A percentile compares a stretch with the other conserved stretches of the same genome.
Conservation (phyloP, 306 rosid genomes). For the Arachis stenosperma region DNA sequence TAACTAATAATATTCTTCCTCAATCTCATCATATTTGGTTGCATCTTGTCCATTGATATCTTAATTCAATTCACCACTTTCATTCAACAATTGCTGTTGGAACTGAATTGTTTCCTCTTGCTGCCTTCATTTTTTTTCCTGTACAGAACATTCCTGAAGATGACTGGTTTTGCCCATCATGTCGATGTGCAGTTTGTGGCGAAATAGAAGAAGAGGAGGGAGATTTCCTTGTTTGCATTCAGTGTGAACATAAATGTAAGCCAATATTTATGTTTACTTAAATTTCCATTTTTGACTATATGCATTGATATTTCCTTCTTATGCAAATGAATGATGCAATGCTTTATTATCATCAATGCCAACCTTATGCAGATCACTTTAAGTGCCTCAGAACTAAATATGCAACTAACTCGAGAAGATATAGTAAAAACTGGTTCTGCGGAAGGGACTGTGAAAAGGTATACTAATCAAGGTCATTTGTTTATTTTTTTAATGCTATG, state of each 20-base stretch:
- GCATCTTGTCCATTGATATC: neutral
- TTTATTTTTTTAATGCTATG: neutral
- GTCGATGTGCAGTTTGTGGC: constrained; percentile 73
- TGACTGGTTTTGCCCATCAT: constrained; percentile 90
- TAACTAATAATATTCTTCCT: constrained; percentile 42
- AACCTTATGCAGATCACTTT: constrained; percentile 67
- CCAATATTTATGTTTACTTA: constrained; percentile 23
- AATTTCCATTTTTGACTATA: constrained; percentile 15
- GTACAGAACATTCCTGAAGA: constrained; percentile 80
- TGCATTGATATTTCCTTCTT: constrained; percentile 3
- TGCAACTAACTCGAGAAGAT: constrained; percentile 31
- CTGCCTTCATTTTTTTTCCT: constrained; percentile 32
- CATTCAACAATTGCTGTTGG: constrained; percentile 31
- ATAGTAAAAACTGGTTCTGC: constrained; percentile 63
- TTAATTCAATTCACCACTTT: constrained; percentile 1
- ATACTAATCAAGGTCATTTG: constrained; percentile 3
- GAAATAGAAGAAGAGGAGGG: constrained; percentile 43
- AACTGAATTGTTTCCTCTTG: constrained; percentile 36
- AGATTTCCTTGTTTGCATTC: constrained; percentile 58
- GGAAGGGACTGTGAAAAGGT: constrained; percentile 71
- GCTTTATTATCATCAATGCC: constrained; percentile 30
- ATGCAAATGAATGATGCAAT: constrained; percentile 15
- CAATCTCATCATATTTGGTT: constrained; percentile 18
- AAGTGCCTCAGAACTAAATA: constrained; percentile 54
- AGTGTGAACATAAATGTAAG: constrained; percentile 83